phyloP scores from a whole-genome alignment of 257 asterid species.

The Solanum dulcamara region DNA sequence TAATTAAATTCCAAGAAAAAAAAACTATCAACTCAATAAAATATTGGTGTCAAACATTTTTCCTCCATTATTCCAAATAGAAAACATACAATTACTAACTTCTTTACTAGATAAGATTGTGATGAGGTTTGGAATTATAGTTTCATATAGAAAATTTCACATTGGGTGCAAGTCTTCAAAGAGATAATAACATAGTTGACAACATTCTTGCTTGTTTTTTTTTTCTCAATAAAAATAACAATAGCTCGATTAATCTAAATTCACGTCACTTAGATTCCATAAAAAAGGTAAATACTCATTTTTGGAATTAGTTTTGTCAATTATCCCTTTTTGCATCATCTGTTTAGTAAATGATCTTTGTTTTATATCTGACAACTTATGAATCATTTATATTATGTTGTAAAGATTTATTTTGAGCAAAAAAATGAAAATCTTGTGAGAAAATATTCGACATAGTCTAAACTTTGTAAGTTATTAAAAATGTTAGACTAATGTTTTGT shows the following conservation, averaged over 20 bases:
- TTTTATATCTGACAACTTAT: rapidly evolving
- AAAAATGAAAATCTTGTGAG: background rate
- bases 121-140: background rate
- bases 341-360: background rate
- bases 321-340: background rate
- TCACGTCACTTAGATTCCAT: background rate
- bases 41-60: background rate
- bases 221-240: background rate
- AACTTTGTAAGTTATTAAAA: background rate
- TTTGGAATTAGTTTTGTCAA: background rate
- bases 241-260: background rate
- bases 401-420: background rate
- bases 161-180: background rate
- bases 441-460: rapidly evolving
- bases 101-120: background rate
- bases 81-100: background rate
- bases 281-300: background rate
- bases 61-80: background rate
- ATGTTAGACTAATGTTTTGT: background rate
- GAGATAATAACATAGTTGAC: background rate
- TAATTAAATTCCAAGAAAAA: background rate
- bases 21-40: background rate
- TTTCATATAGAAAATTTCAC: background rate
- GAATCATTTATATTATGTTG: background rate
- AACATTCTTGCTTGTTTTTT: background rate